phyloP scores from a whole-genome alignment of 2,329 filamentous ascomycete species.

The Paraphaeosphaeria sporulosa region DNA sequence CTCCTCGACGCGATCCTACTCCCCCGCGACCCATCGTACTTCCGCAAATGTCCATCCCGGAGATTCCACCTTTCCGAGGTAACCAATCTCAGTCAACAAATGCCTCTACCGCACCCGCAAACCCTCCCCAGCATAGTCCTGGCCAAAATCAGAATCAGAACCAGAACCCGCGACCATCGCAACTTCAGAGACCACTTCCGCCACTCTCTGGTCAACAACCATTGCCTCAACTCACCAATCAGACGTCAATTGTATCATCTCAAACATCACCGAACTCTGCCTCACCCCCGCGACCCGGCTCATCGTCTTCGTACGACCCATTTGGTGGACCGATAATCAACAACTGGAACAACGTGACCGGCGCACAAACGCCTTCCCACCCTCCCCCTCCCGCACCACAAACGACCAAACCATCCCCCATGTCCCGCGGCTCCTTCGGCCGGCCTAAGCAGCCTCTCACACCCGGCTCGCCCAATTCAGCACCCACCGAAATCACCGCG shows the following conservation, averaged over 20 bases:
- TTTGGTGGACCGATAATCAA: slow-evolving; percentile 35
- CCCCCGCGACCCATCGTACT: slow-evolving; percentile 44
- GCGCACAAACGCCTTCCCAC: slow-evolving; percentile 15
- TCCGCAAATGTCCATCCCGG: slow-evolving; percentile 41
- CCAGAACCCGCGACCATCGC: slow-evolving; percentile 19
- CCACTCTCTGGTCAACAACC: slow-evolving; percentile 32
- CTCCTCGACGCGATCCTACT: slow-evolving; percentile 38
- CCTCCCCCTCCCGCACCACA: slow-evolving; percentile 18
- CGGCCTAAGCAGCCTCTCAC: slow-evolving; percentile 28
- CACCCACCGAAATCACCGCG: slow-evolving; percentile 77
- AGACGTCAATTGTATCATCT: slow-evolving; percentile 34
- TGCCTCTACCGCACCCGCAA: slow-evolving; percentile 28
- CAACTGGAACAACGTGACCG: slow-evolving; percentile 22
- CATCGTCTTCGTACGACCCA: slow-evolving; percentile 37
- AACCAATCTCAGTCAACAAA: slow-evolving; percentile 23
- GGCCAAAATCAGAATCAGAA: slow-evolving; percentile 24
- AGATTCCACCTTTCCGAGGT: slow-evolving; percentile 46
- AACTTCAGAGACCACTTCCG: slow-evolving; percentile 29
- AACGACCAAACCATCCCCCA: slow-evolving; percentile 26
- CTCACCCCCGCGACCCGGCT: slow-evolving; percentile 27
- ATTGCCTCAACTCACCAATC: slow-evolving; percentile 33
- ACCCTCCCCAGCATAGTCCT: slow-evolving; percentile 32
- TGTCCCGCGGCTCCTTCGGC: slow-evolving; percentile 40
- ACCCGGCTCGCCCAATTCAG: slow-evolving; percentile 32
- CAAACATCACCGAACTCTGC: slow-evolving; percentile 31